Evolutionary conservation across 75 land plant genomes (phyloP), one percentile per base, ranked within the genome.

Genomic region (Gnetum montanum): DNA sequence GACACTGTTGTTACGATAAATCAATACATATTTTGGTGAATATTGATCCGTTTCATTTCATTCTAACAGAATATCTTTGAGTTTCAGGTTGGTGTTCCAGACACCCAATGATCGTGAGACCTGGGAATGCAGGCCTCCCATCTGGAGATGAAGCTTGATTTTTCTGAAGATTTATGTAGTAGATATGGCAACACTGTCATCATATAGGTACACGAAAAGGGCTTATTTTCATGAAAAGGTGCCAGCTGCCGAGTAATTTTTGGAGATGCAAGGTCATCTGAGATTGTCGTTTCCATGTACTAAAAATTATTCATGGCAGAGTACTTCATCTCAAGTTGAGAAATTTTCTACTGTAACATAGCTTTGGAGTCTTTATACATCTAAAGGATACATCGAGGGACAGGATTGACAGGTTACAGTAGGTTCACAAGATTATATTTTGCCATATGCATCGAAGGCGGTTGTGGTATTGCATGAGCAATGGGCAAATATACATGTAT

Each of bases 311-410:
- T 51, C 54, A 51, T 51, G 16, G 30, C 54, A 0, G 30, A 51
- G 31, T 51, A 51, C 30, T 51, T 18, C 34, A 26, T 24, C 31
- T 26, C 53, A 49, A 49, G 53, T 4, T 16, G n/a, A 2, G 43
- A 40, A 27, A 28, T 49, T 25, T 19, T 52, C 35, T 24, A 12
- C 33, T 52, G 55, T 52, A 52, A 52, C 55, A 24, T 52, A 33
- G 55, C 33, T 48, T 28, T 48, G 55, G 33, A 27, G 36, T 19
- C 23, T 52, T 19, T 31, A 19, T 52, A 19, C 20, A 19, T 52
- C 55, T 52, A 23, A 52, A n/a, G n/a, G n/a, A n/a, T n/a, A n/a
- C n/a, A n/a, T n/a, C n/a, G n/a, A n/a, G n/a, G n/a, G n/a, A n/a
- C n/a, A n/a, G n/a, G n/a, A n/a, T n/a, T n/a, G n/a, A 25, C 26